Percentiles rank a stretch among this genome's conserved stretches.
phyloP scores from a whole-genome alignment of 495 filamentous ascomycete genomes.

The Xylaria intraflava region DNA sequence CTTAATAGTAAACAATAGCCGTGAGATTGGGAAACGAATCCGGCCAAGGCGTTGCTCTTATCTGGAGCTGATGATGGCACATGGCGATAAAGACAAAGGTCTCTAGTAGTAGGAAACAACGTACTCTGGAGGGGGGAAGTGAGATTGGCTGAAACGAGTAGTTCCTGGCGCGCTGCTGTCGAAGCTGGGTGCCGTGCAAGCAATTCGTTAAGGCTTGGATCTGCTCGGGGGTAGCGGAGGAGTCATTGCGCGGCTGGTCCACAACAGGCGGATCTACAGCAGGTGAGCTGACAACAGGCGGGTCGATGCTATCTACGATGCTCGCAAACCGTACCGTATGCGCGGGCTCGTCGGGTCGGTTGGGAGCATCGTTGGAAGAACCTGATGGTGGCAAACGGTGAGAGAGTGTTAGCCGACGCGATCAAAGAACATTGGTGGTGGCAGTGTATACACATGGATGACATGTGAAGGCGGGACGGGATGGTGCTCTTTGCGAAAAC shows the following conservation, averaged over 20 bases:
- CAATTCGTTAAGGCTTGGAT: conserved; percentile 65
- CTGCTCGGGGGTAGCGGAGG: conserved; percentile 53
- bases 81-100: not conserved
- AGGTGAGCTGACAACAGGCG: too few species aligned
- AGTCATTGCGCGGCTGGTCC: conserved; percentile 23
- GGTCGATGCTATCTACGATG: conserved; percentile 65
- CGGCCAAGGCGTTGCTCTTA: not conserved
- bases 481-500: not conserved
- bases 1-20: not conserved
- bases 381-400: conserved; percentile 16
- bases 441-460: not conserved
- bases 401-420: conserved; percentile 10
- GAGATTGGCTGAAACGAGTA: conserved; percentile 85
- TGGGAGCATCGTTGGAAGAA: conserved; percentile 17
- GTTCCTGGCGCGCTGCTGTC: conserved; percentile 73
- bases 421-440: conserved; percentile 1
- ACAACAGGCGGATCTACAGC: conserved; percentile 35
- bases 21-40: not conserved
- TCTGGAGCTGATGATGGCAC: not conserved
- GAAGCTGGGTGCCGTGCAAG: conserved; percentile 65
- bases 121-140: conserved; percentile 75
- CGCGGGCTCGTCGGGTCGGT: conserved; percentile 25
- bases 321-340: conserved; percentile 75
- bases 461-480: not conserved
- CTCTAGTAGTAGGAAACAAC: not conserved